Percentiles rank a stretch among this genome's conserved stretches.
phyloP scores from a whole-genome alignment of 2,329 filamentous ascomycete genomes.

The Pestalotiopsis sp. region DNA sequence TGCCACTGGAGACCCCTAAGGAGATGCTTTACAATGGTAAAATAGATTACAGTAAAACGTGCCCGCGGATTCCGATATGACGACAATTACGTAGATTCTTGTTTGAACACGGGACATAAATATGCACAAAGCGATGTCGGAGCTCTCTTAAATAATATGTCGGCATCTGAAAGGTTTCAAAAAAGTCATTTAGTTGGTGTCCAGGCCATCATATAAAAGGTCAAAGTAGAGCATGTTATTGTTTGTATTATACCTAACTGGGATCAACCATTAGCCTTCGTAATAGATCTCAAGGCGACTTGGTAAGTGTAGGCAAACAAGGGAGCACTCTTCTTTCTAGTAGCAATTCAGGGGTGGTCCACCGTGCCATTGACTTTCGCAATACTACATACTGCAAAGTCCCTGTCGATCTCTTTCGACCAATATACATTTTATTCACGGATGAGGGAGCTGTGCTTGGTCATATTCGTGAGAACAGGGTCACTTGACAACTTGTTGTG shows the following conservation, averaged over 20 bases:
- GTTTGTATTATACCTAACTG: too few relatives aligned
- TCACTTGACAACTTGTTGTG: too few relatives aligned
- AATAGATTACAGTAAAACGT: background rate
- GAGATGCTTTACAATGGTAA: background rate
- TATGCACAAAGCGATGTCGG: background rate
- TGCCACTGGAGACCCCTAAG: background rate
- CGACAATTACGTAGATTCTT: background rate
- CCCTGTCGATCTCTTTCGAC: background rate
- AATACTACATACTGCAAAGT: background rate
- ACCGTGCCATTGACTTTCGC: background rate
- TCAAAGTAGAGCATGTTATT: too few relatives aligned
- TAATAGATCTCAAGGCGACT: too few relatives aligned
- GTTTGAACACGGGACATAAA: background rate
- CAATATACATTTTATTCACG: background rate
- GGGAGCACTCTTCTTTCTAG: too few relatives aligned
- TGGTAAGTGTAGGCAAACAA: too few relatives aligned
- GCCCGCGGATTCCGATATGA: background rate
- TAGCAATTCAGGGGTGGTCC: background rate
- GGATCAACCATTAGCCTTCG: too few relatives aligned
- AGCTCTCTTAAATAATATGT: background rate
- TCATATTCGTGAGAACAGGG: too few relatives aligned
- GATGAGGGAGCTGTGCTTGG: too few relatives aligned
- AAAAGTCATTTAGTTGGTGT: too few relatives aligned
- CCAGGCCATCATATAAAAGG: too few relatives aligned
- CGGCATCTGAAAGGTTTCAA: background rate